Conservation (phyloP, 2,329 filamentous ascomycete species). For the Trichoderma citrinoviride region DNA sequence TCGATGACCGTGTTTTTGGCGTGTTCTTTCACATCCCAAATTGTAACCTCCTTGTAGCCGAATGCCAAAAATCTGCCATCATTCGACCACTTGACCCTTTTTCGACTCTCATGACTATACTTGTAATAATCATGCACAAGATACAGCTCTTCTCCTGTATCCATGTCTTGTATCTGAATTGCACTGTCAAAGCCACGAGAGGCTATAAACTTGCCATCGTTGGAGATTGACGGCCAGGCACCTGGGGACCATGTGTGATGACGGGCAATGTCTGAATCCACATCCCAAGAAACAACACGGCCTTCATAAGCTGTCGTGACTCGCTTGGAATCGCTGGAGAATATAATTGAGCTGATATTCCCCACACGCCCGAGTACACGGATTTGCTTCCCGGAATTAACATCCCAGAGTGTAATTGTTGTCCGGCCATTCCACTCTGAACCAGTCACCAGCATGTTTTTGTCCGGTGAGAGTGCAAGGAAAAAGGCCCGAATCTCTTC, state of each 20-base stretch:
- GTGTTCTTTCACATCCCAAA: background rate
- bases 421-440: background rate
- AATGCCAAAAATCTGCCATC: background rate
- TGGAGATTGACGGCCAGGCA: background rate
- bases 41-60: background rate
- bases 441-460: background rate
- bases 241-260: background rate
- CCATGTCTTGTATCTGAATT: background rate
- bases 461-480: slow-evolving; percentile 5
- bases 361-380: background rate
- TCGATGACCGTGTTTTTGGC: background rate
- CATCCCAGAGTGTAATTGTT: slow-evolving; percentile 15
- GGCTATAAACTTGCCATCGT: background rate
- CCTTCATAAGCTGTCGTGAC: background rate
- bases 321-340: background rate
- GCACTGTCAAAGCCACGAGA: background rate
- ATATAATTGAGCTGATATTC: background rate
- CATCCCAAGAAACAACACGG: background rate
- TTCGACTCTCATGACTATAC: background rate
- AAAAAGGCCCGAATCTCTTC: background rate
- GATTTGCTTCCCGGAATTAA: background rate
- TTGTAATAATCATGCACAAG: background rate
- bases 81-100: background rate
- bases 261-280: background rate
- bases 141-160: background rate